Conservation (phyloP, 257 asterid species). For the Capsicum baccatum region DNA sequence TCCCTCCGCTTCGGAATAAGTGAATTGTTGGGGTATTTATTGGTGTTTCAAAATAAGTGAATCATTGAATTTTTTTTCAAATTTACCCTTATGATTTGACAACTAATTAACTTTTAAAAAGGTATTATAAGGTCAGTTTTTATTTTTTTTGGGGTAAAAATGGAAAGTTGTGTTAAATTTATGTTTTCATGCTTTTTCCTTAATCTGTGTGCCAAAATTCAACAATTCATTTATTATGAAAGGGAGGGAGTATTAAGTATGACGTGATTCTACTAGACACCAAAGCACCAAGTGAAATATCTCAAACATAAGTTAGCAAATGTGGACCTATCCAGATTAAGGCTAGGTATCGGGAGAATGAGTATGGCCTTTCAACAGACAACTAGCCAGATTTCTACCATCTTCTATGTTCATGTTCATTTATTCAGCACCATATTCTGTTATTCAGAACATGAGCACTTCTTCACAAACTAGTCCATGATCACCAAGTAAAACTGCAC, state of each 20-base stretch:
- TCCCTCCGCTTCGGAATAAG: too few species aligned
- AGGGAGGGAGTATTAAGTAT: neutral
- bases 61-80: too few species aligned
- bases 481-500: neutral
- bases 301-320: constrained; percentile 9
- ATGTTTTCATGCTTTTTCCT: too few species aligned
- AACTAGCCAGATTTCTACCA: neutral
- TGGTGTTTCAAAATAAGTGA: too few species aligned
- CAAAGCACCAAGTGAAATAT: constrained; percentile 1
- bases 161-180: too few species aligned
- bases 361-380: neutral
- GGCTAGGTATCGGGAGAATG: neutral
- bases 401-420: neutral
- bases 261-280: neutral
- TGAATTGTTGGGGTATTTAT: too few species aligned
- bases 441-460: neutral
- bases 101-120: too few species aligned
- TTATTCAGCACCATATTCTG: neutral
- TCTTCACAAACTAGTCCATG: neutral
- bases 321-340: neutral
- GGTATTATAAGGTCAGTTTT: too few species aligned
- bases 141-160: too few species aligned
- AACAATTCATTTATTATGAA: too few species aligned
- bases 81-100: too few species aligned
- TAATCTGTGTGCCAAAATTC: too few species aligned